Conservation (phyloP, 2,329 filamentous ascomycete species). For the Botrytis sinoallii region DNA sequence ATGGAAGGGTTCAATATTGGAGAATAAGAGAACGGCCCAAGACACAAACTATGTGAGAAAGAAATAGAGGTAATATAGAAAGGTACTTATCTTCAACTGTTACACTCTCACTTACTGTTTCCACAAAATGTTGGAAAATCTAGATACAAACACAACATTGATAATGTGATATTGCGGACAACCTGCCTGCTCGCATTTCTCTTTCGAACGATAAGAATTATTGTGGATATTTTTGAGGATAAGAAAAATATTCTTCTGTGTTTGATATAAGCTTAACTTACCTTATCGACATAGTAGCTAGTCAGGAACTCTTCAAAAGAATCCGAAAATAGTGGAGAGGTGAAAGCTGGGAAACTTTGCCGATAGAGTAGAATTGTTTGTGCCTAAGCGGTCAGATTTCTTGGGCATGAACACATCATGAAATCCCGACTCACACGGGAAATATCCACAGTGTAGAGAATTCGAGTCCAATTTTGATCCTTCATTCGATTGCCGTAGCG, state of each 20-base stretch:
- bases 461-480: not conserved
- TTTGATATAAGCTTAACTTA: constrained; percentile 8
- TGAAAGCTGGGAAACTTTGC: constrained; percentile 9
- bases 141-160: not conserved
- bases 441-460: not conserved
- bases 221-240: not conserved
- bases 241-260: not conserved
- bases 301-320: not conserved
- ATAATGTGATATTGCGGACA: not conserved
- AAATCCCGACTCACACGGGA: not conserved
- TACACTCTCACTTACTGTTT: not conserved
- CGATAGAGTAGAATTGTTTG: not conserved
- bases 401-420: not conserved
- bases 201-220: not conserved
- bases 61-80: not conserved
- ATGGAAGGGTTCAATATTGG: not conserved
- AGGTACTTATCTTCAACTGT: not conserved
- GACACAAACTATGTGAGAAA: not conserved
- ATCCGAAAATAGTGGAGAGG: not conserved
- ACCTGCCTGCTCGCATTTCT: constrained; percentile 1
- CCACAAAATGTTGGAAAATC: not conserved
- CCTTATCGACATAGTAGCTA: not conserved
- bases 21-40: not conserved
- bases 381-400: not conserved
- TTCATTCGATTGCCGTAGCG: not conserved